Evolutionary conservation across 352 stramenopile species (phyloP), one percentile per base, ranked within the genome.

Genomic region (Phytophthora meadii): DNA sequence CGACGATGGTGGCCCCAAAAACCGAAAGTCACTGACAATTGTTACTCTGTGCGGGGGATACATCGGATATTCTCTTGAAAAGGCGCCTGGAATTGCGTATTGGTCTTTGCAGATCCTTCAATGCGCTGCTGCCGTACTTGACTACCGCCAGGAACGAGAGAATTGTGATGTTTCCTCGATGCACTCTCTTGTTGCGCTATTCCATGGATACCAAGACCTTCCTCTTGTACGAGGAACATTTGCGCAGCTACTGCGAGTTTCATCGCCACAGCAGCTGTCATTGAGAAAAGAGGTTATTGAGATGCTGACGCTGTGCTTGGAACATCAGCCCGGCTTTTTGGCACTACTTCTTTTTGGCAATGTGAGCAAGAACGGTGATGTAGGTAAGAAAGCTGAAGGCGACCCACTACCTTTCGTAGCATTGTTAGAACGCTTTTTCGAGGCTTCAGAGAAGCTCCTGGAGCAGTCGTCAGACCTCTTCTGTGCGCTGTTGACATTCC

Each of bases 241-340:
- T 51, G 63, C 80, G 2, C 54, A 60, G 9, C 44, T 89, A 25
- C 48, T 89, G 34, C 72, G 74, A 17, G 30, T 28, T 25, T 57
- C 66, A 0, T 76, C 73, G 14, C 45, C 61, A 15, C 50, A 54
- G 11, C 57, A 78, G 22, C n/a, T 54, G 4, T 24, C 44, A 15
- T 15, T 84, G 22, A 65, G 67, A 17, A 88, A 81, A 37, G 73
- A 82, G 47, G 44, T 88, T 11, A 56, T 92, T 62, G 66, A 77
- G 27, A 54, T 92, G 47, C 49, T 92, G 19, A 85, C 77, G 0
- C 55, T 76, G 46, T 89, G 72, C 9, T 54, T 92, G 19, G 70
- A 87, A 25, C 70, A 84, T 47, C 83, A 92, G 39, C 83, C 81
- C 8, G 77, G 75, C 6, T 92, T 92, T 37, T 68, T 92, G 5